Evolutionary conservation across 208 protist species (phyloP), one percentile per base, ranked within the genome.

Genomic region (Leishmania guyanensis): DNA sequence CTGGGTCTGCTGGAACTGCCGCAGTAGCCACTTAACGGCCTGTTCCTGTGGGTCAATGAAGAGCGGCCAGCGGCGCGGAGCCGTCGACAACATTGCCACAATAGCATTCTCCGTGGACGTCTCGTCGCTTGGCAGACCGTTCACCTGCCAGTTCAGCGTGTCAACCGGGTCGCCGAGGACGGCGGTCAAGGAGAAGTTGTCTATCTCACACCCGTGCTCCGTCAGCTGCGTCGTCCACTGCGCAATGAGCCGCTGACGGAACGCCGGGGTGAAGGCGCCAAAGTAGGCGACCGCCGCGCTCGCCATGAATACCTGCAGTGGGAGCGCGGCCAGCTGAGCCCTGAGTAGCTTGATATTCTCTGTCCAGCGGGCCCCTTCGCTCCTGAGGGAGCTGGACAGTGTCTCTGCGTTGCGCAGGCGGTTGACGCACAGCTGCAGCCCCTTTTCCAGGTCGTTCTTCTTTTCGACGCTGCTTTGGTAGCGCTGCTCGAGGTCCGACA

Each of bases 1-100:
- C 83, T 82, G 69, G 70, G 73, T 72, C 68, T 88, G 81, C 80
- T 80, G 82, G 68, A 77, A 98, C 88, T 97, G 93, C 82, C 95
- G 87, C 79, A 92, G 83, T 54, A 99, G 93, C 98, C 98, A 99
- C 86, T 96, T 94, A n/a, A 98, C 89, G 39, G 96, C 98, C 88
- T 99, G 98, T 82, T 98, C 97, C 86, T 99, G 97, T 46, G 98
- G 98, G 83, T 99, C 98, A 86, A 99, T 99, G 86, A 99, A 93
- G 43, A 98, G 92, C 56, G 98, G 98, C 96, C 97, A 99, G 69
- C 96, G 91, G 5, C 93, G 91, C 73, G 94, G 94, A 36, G 94
- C 92, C 65, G 75, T 79, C 17, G 93, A 94, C 54, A 96, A 77
- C 79, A 91, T 84, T 17, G 97, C 97, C 29, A 99, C 91, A 84